phyloP scores from a whole-genome alignment of 352 stramenopile species.

The Nothophytophthora sp. region DNA sequence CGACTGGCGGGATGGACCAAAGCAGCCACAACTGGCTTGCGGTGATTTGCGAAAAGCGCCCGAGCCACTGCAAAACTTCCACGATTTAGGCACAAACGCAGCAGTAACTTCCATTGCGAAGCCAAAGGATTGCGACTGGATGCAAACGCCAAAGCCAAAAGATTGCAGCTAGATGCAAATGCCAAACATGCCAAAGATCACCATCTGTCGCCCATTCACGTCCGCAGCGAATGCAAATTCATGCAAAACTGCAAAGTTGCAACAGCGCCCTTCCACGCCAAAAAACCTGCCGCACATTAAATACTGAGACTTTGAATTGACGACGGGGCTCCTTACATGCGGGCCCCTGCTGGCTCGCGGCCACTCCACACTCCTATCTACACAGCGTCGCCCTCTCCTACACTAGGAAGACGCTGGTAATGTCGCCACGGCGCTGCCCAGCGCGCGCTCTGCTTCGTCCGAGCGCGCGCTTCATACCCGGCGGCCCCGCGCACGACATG shows the following conservation, averaged over 20 bases:
- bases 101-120: too few species aligned
- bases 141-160: too few species aligned
- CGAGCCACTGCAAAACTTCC: too few species aligned
- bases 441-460: constrained; percentile 20
- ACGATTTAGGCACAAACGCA: too few species aligned
- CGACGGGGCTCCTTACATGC: constrained; percentile 28
- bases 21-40: constrained; percentile 7
- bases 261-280: background rate
- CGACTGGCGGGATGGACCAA: too few species aligned
- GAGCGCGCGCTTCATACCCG: constrained; percentile 28
- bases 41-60: too few species aligned
- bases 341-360: constrained; percentile 23
- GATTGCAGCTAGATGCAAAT: too few species aligned
- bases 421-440: constrained; percentile 12
- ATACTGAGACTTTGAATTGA: constrained; percentile 48
- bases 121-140: too few species aligned
- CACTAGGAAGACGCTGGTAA: constrained; percentile 13
- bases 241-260: background rate
- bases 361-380: constrained; percentile 38
- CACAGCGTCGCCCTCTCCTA: constrained; percentile 8
- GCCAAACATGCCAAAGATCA: too few species aligned
- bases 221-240: too few species aligned
- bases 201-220: too few species aligned
- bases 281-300: constrained; percentile 26
- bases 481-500: constrained; percentile 22